Base-by-base conservation (phyloP, 345 rosid genomes). In the Euphorbia peplus region DNA sequence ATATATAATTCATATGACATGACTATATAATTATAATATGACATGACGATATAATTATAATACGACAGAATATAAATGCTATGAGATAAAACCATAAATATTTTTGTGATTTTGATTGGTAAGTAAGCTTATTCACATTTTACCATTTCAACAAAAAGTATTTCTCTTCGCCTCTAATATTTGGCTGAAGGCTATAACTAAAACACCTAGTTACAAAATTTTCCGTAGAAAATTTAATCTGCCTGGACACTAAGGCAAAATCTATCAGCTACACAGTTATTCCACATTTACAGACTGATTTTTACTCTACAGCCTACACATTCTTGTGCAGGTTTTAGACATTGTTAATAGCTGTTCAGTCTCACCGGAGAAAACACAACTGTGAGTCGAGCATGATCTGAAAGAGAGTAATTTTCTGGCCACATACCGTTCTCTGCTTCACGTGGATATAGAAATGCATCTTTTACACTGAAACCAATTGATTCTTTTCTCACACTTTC, bases 351-450 rank as follows among this genome's bases (percentile, higher is more conserved):
- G 60, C 83, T 69, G 44, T 85, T 89, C 87, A 90, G 83, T 76
- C 76, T 78, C 69, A 84, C 83, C 1, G 93, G 96, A 0, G 90
- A 86, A 76, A 90, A 84, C 41, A 86, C 90, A 21, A 85, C 93
- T 0, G 93, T 90, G 18, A 90, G 93, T 39, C 86, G 79, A 13
- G 93, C 93, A 67, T 87, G 96, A 50, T 90, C 93, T 3, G 96
- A 90, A 15, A 90, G 91, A 24, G 85, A 86, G 77, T 87, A 90
- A 57, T 87, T 79, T 72, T 88, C 84, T 0, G 96, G 96, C 93
- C 91, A 90, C 70, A 64, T 69, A 62, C 91, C 96, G 69, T 81
- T 84, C 75, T 90, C 96, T 3, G 80, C 93, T 81, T 87, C 96
- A 8, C 88, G 85, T 28, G 96, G 96, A 73, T 79, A 90, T 26